Evolutionary conservation across 805 yeast species (phyloP).

Genomic region (Suhomyces faveliae): DNA sequence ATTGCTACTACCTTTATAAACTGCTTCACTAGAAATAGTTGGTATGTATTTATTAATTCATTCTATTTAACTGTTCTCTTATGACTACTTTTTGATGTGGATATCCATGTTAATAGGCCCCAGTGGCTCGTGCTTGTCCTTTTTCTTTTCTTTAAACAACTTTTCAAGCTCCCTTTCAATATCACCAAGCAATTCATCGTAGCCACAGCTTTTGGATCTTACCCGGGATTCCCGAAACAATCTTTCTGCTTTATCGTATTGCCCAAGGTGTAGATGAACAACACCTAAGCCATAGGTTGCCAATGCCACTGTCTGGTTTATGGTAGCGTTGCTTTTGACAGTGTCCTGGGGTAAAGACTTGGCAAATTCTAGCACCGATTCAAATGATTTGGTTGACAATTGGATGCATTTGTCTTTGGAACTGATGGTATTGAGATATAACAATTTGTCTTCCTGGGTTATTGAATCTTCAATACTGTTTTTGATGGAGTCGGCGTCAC

Average conservation of each 20-base stretch:
- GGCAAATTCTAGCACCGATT: conserved; percentile 34
- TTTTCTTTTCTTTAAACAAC: conserved; percentile 38
- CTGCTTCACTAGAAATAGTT: too few relatives aligned
- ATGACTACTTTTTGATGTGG: conserved; percentile 17
- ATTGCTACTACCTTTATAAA: too few relatives aligned
- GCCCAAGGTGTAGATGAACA: conserved; percentile 58
- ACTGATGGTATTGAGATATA: conserved; percentile 17
- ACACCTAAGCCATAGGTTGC: conserved; percentile 88
- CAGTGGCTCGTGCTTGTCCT: conserved; percentile 11
- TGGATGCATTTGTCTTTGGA: conserved; percentile 26
- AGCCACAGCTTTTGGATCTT: conserved; percentile 65
- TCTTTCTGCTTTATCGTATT: conserved; percentile 56
- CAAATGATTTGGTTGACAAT: conserved; percentile 33
- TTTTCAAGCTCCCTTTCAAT: conserved; percentile 67
- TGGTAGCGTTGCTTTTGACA: conserved; percentile 16
- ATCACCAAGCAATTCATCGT: conserved; percentile 58
- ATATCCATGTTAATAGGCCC: conserved; percentile 29
- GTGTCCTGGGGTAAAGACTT: conserved; percentile 29
- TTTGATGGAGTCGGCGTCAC: conserved; percentile 5
- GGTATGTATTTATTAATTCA: background rate
- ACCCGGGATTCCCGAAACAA: conserved; percentile 66
- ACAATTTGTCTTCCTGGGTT: conserved; percentile 27
- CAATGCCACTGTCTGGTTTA: conserved; percentile 71
- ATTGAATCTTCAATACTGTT: conserved; percentile 2
- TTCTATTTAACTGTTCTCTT: too few relatives aligned